phyloP scores from a whole-genome alignment of 2,329 filamentous ascomycete genomes.

The Botrytis byssoidea region DNA sequence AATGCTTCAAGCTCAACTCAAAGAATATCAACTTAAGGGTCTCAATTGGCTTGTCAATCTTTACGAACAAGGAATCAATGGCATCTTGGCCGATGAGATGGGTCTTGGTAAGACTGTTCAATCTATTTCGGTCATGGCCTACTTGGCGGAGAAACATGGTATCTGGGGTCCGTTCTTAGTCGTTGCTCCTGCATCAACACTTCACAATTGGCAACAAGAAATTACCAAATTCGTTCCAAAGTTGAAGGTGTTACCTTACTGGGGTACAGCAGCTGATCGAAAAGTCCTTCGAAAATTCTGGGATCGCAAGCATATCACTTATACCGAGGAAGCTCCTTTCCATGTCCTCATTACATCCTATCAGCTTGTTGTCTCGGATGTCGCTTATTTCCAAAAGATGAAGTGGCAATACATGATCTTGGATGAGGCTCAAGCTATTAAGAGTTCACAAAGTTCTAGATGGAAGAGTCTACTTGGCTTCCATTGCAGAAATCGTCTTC shows the following conservation, averaged over 20 bases:
- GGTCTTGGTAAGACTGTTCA: slow-evolving; percentile 98
- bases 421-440: slow-evolving; percentile 98
- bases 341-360: slow-evolving; percentile 97
- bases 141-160: slow-evolving; percentile 93
- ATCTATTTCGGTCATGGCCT: slow-evolving; percentile 98
- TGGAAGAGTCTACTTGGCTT: slow-evolving; percentile 96
- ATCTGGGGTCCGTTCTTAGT: slow-evolving; percentile 98
- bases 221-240: slow-evolving; percentile 92
- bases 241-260: slow-evolving; percentile 95
- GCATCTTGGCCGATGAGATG: slow-evolving; percentile 98
- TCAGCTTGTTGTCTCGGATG: slow-evolving; percentile 92
- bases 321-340: slow-evolving; percentile 89
- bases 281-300: slow-evolving; percentile 98
- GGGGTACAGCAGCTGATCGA: slow-evolving; percentile 90
- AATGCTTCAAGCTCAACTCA: slow-evolving; percentile 88
- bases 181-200: slow-evolving; percentile 89
- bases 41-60: slow-evolving; percentile 99
- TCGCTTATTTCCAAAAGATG: slow-evolving; percentile 98
- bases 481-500: slow-evolving; percentile 88
- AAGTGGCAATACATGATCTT: slow-evolving; percentile 99
- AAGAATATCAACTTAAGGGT: slow-evolving; percentile 98
- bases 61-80: slow-evolving; percentile 99
- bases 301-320: slow-evolving; percentile 96
- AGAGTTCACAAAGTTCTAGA: slow-evolving; percentile 91
- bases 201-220: slow-evolving; percentile 99